Conservation (phyloP, 495 filamentous ascomycete species). For the Penicillium pulvis region DNA sequence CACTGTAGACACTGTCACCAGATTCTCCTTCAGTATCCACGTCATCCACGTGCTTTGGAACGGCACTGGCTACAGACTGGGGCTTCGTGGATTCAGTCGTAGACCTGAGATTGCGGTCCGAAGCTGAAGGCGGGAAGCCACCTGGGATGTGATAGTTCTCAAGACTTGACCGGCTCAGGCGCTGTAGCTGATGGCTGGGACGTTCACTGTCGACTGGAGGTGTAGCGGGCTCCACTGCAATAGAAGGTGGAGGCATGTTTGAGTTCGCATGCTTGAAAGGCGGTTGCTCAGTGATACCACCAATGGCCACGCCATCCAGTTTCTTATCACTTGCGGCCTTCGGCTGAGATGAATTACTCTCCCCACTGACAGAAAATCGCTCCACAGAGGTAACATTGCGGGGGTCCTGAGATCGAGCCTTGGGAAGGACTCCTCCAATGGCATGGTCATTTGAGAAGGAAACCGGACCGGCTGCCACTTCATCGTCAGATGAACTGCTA, state of each 20-base stretch:
- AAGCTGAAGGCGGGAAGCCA: slow-evolving; percentile 35
- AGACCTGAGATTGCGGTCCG: slow-evolving; percentile 26
- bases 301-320: slow-evolving; percentile 5
- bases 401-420: slow-evolving; percentile 11
- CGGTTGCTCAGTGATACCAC: slow-evolving; percentile 5
- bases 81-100: slow-evolving; percentile 9
- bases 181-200: slow-evolving; percentile 13
- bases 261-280: slow-evolving; percentile 10
- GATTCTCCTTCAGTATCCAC: slow-evolving; percentile 52
- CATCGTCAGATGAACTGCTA: slow-evolving; percentile 34
- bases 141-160: slow-evolving; percentile 42
- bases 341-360: not conserved
- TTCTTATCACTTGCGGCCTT: not conserved
- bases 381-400: slow-evolving; percentile 18
- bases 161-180: slow-evolving; percentile 35
- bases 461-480: slow-evolving; percentile 22
- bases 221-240: slow-evolving; percentile 40
- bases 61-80: slow-evolving; percentile 15
- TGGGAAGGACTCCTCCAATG: slow-evolving; percentile 59
- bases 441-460: slow-evolving; percentile 66
- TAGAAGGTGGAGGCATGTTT: slow-evolving; percentile 40
- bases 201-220: slow-evolving; percentile 20
- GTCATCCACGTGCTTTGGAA: slow-evolving; percentile 20
- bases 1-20: slow-evolving; percentile 76
- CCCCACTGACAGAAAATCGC: slow-evolving; percentile 15